Percentiles rank a stretch among this genome's conserved stretches.
phyloP scores from a whole-genome alignment of 176 grass and related monocot species.

The Oryza officinalis region DNA sequence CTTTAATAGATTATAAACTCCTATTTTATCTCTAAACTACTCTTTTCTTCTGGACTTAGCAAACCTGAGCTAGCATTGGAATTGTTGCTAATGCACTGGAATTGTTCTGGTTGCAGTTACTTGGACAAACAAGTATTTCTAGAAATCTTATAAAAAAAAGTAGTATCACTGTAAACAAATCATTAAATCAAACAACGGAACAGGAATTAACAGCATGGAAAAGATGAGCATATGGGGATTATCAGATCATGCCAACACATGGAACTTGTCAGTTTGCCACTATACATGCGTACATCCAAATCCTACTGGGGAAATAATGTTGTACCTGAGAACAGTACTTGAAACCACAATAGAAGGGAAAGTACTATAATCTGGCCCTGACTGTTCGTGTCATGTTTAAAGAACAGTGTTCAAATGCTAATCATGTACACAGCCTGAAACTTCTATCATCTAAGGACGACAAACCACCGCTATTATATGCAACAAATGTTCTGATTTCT shows the following conservation, averaged over 20 bases:
- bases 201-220: background rate
- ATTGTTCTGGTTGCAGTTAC: background rate
- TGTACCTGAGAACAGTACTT: background rate
- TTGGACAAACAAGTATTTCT: background rate
- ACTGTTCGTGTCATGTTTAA: conserved; percentile 22
- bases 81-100: background rate
- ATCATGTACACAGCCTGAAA: conserved; percentile 16
- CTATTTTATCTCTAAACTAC: background rate
- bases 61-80: background rate
- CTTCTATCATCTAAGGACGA: conserved; percentile 18
- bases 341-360: background rate
- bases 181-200: background rate
- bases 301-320: background rate
- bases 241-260: conserved; percentile 27
- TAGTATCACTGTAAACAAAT: background rate
- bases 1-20: background rate
- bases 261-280: background rate
- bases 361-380: background rate
- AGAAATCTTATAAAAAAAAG: background rate
- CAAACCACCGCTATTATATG: conserved; percentile 9
- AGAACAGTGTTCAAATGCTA: conserved; percentile 15
- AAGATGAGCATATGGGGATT: background rate
- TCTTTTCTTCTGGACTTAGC: background rate
- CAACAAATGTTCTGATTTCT: background rate
- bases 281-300: background rate